Percentiles rank a stretch among this genome's conserved stretches.
Evolutionary conservation across 2,329 filamentous ascomycete species (phyloP).

Genomic region (Pseudocercospora crystallina): DNA sequence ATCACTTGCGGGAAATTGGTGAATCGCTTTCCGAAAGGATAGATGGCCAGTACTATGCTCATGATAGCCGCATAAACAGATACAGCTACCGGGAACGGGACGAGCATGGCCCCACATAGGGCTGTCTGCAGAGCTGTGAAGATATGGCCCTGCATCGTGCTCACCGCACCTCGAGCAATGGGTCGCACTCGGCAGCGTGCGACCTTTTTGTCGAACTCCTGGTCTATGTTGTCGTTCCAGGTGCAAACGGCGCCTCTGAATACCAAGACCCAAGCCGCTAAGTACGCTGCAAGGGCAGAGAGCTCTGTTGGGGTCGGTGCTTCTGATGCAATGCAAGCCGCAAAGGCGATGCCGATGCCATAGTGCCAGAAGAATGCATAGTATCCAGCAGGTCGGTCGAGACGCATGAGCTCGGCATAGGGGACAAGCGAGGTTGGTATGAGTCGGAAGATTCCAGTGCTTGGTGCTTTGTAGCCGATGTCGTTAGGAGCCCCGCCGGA

Average conservation of each 20-base stretch:
- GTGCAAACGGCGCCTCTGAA: slow-evolving; percentile 13
- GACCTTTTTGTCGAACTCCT: slow-evolving; percentile 13
- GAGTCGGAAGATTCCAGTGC: slow-evolving; percentile 11
- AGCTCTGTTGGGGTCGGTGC: slow-evolving; percentile 1
- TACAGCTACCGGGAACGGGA: background rate
- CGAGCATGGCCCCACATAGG: slow-evolving; percentile 7
- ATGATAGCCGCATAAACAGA: slow-evolving; percentile 6
- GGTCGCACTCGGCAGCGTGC: slow-evolving; percentile 11
- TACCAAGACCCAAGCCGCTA: slow-evolving; percentile 11
- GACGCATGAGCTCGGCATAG: slow-evolving; percentile 15
- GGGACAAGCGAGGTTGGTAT: slow-evolving; percentile 7
- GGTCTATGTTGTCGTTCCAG: slow-evolving; percentile 19
- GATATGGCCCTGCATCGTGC: slow-evolving; percentile 9
- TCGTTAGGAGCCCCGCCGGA: too few species aligned
- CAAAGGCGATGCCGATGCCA: slow-evolving; percentile 12
- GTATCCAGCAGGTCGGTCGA: slow-evolving; percentile 15
- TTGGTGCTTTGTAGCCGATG: slow-evolving; percentile 3
- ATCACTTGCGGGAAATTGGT: slow-evolving; percentile 18
- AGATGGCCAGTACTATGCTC: slow-evolving; percentile 10
- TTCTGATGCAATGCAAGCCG: slow-evolving; percentile 7
- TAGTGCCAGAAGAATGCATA: slow-evolving; percentile 20
- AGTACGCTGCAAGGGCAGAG: background rate
- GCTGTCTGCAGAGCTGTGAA: slow-evolving; percentile 11
- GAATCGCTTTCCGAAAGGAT: slow-evolving; percentile 16
- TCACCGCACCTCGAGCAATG: slow-evolving; percentile 15